Conservation (phyloP, 306 rosid species). For the Cicer yamashitae region DNA sequence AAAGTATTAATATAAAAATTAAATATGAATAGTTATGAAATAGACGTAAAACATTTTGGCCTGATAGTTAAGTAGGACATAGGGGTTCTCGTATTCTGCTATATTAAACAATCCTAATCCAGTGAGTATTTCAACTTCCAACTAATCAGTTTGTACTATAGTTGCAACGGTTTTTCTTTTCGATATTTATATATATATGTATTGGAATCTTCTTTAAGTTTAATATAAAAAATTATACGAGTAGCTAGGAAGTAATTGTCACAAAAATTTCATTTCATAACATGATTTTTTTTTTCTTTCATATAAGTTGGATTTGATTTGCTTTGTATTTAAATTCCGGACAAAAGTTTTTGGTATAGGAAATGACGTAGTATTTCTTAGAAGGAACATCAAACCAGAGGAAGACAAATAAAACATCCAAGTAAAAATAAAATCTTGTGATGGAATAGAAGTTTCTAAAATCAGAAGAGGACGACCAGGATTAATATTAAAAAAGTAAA, state of each 20-base stretch:
- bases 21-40: too few species aligned
- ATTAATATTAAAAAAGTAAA: constrained; percentile 22
- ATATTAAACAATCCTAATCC: background rate
- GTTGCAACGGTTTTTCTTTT: background rate
- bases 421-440: constrained; percentile 34
- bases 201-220: background rate
- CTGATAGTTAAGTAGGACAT: too few species aligned
- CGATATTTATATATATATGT: background rate
- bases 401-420: constrained; percentile 49
- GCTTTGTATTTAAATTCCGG: constrained; percentile 31
- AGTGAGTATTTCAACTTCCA: background rate
- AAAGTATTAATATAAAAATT: too few species aligned
- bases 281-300: too few species aligned
- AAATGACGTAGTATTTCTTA: constrained; percentile 46
- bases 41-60: background rate
- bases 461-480: background rate
- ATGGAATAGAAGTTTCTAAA: constrained; percentile 53
- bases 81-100: constrained; percentile 7
- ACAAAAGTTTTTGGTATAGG: constrained; percentile 46
- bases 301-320: constrained; percentile 6
- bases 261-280: background rate
- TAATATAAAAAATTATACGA: background rate
- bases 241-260: constrained; percentile 12
- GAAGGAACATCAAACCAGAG: constrained; percentile 25
- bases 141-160: background rate